A percentile compares a stretch with the other conserved stretches of the same genome.
phyloP scores from a whole-genome alignment of 164 flowering plant species.

The Sextonia rubra region DNA sequence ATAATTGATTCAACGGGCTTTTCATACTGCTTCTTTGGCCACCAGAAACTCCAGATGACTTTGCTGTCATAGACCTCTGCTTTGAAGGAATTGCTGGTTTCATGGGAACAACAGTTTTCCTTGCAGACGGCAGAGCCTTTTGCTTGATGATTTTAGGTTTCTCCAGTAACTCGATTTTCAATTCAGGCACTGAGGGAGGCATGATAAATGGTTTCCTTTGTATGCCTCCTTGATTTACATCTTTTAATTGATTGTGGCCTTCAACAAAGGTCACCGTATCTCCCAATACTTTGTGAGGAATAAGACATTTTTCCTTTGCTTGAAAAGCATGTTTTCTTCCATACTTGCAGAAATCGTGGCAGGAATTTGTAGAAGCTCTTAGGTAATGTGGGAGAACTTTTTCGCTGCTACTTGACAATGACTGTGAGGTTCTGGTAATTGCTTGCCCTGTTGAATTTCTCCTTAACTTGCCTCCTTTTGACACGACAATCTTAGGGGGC shows the following conservation, averaged over 20 bases:
- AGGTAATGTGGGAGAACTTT: slow-evolving; percentile 55
- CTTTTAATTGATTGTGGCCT: slow-evolving; percentile 1
- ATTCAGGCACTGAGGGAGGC: slow-evolving; percentile 13
- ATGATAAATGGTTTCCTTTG: slow-evolving; percentile 11
- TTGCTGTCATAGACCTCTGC: slow-evolving; percentile 8
- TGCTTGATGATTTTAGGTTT: slow-evolving; percentile 1
- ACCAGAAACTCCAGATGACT: slow-evolving; percentile 10
- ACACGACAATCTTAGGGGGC: slow-evolving; percentile 17
- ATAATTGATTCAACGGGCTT: not conserved
- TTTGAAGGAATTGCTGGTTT: slow-evolving; percentile 17
- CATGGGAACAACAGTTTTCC: slow-evolving; percentile 3
- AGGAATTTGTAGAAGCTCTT: slow-evolving; percentile 84
- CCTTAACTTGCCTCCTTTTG: slow-evolving; percentile 17
- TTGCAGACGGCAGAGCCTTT: slow-evolving; percentile 13
- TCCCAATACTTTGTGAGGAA: slow-evolving; percentile 15
- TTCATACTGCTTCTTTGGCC: not conserved
- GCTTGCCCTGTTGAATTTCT: slow-evolving; percentile 39
- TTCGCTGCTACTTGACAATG: slow-evolving; percentile 24
- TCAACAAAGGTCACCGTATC: slow-evolving; percentile 4
- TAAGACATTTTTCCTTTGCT: slow-evolving; percentile 31
- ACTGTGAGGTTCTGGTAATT: slow-evolving; percentile 5
- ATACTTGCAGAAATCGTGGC: slow-evolving; percentile 89
- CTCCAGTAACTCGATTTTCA: slow-evolving; percentile 10
- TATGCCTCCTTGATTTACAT: slow-evolving; percentile 3
- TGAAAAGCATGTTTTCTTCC: slow-evolving; percentile 49